Base-by-base conservation (phyloP, 208 protist genomes). In the Trypanosoma lewisi region DNA sequence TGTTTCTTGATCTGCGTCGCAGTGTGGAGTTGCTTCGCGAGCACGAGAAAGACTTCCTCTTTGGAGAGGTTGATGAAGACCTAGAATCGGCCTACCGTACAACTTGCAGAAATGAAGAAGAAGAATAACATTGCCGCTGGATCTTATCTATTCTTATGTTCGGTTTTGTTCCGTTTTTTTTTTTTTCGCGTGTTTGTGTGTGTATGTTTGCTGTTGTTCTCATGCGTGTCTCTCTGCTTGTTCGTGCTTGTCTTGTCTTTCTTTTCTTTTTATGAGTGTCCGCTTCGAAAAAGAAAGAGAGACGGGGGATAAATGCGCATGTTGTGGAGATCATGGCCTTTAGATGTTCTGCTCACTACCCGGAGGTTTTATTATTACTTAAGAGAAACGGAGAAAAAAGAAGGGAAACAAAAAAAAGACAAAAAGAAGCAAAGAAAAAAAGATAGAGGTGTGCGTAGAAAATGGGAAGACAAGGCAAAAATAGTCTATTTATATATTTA, bases 1-100 rank as follows among this genome's bases (percentile, higher is more conserved):
- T 99, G 27, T 99, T 99, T 85, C 89, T 98, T 47, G 98, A 99
- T 75, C 87, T 99, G 14, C 88, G 76, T 37, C 88, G 90, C 39
- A 96, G 90, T 53, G 87, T 94, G 50, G 88, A 97, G 73, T 66
- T 95, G 51, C 78, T 97, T 61, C 75, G 87, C 62, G 80, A 94
- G 59, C 90, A 97, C 66, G 92, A 97, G 73, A 83, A 94, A 68
- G 89, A 95, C 62, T 97, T 94, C 59, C 57, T 97, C 23, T 97
- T 95, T 76, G 88, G 88, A 31, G 88, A 97, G 69, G 88, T 89
- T n/a, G 89, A 93, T 63, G 77, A 76, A 21, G 60, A 80, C 28
- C 58, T 91, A 2, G 87, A 91, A 64, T 80, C 73, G 54, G 54
- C 64, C 17, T 56, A 65, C n/a, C 42, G 62, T 53, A 56, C 31